phyloP scores from a whole-genome alignment of 345 rosid genomes.

The Eutrema yunnanense region DNA sequence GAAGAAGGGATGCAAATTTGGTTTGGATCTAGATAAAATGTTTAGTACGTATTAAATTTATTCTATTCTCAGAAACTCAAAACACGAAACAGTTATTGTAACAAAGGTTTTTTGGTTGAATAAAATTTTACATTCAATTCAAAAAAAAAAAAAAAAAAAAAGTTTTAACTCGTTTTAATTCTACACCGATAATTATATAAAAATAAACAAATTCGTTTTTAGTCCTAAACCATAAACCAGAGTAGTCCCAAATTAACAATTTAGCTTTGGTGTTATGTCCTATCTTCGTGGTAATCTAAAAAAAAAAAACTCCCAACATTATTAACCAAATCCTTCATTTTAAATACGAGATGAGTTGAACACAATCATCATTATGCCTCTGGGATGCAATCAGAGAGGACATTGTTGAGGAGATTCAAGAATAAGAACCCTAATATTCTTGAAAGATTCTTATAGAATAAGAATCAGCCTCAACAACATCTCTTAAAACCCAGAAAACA shows the following conservation, averaged over 20 bases:
- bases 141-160: too few relatives aligned
- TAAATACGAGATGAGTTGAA: slow-evolving; percentile 22
- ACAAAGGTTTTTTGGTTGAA: too few relatives aligned
- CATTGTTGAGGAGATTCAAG: slow-evolving; percentile 21
- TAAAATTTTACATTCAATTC: too few relatives aligned
- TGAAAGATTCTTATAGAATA: slow-evolving; percentile 16
- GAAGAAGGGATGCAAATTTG: too few relatives aligned
- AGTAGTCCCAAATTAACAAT: slow-evolving; percentile 16
- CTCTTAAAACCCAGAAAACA: neutral
- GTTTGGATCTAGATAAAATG: too few relatives aligned
- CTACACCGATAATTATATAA: neutral
- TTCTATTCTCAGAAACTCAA: too few relatives aligned
- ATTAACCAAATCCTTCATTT: slow-evolving; percentile 4
- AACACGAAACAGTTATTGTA: too few relatives aligned
- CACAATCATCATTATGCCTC: slow-evolving; percentile 11
- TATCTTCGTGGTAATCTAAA: slow-evolving; percentile 19
- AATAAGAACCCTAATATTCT: slow-evolving; percentile 15
- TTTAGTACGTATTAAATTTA: too few relatives aligned
- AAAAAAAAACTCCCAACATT: slow-evolving; percentile 6
- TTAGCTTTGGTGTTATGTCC: slow-evolving; percentile 11
- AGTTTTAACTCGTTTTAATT: neutral
- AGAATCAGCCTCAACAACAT: slow-evolving; percentile 20
- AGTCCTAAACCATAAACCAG: slow-evolving; percentile 17
- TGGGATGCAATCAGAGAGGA: slow-evolving; percentile 18
- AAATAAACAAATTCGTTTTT: slow-evolving; percentile 15